phyloP scores from a whole-genome alignment of 805 yeast species.

The Saccharomycopsis schoenii region DNA sequence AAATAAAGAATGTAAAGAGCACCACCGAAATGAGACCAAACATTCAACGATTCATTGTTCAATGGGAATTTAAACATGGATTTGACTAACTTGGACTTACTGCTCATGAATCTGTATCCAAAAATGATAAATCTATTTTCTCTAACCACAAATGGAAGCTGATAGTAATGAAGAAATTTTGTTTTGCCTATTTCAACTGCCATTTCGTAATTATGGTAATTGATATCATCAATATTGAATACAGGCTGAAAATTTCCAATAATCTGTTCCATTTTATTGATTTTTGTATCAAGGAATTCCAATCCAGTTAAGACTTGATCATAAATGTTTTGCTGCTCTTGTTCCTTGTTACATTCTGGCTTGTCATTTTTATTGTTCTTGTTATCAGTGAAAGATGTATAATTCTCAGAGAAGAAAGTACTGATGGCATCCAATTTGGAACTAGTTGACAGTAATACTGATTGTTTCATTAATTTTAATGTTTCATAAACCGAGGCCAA shows the following conservation, averaged over 20 bases:
- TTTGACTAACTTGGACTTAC: conserved; percentile 47
- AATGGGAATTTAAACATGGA: conserved; percentile 42
- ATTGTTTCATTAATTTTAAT: conserved; percentile 12
- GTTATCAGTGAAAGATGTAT: conserved; percentile 5
- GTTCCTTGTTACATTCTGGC: not conserved
- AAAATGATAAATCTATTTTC: conserved; percentile 77
- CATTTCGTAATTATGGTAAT: conserved; percentile 36
- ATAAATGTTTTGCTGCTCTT: not conserved
- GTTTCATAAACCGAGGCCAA: conserved; percentile 12
- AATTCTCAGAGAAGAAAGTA: conserved; percentile 14
- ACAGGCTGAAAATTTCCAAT: conserved; percentile 16
- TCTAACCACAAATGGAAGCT: conserved; percentile 86
- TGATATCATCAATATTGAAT: conserved; percentile 20
- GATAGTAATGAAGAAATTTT: conserved; percentile 65
- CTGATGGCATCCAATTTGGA: conserved; percentile 12
- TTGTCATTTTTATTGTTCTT: not conserved
- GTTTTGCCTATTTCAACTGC: conserved; percentile 34
- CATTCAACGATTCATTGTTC: conserved; percentile 90
- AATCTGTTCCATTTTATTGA: conserved; percentile 12
- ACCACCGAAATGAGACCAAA: conserved; percentile 87
- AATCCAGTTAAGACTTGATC: conserved; percentile 10
- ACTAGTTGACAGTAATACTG: conserved; percentile 10
- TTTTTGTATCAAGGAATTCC: conserved; percentile 12
- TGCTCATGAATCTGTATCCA: conserved; percentile 77
- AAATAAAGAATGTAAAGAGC: conserved; percentile 47